Evolutionary conservation across 352 stramenopile genomes (phyloP).

Genomic region (Thalassiosira hispida): DNA sequence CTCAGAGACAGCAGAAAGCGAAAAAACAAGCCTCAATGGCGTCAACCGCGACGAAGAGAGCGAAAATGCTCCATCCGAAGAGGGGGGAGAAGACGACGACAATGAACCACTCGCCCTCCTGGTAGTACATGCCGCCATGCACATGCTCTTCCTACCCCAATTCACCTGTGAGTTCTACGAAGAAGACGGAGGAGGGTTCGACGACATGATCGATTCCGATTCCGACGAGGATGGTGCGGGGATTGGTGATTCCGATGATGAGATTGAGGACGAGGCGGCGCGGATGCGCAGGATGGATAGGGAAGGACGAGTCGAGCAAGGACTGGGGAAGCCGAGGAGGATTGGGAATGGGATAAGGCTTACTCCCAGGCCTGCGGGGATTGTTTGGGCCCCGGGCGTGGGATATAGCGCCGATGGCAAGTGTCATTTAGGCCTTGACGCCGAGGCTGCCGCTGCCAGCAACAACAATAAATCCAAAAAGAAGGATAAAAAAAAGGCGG

Average conservation of each 20-base stretch:
- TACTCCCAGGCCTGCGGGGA: conserved; percentile 57
- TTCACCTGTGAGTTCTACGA: conserved; percentile 87
- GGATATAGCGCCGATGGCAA: conserved; percentile 56
- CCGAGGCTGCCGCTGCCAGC: not conserved
- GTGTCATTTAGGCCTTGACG: conserved; percentile 18
- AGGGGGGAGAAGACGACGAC: conserved; percentile 49
- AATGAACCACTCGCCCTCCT: conserved; percentile 83
- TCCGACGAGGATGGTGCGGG: conserved; percentile 11
- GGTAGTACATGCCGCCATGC: conserved; percentile 85
- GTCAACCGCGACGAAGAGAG: not conserved
- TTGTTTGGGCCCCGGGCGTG: conserved; percentile 73
- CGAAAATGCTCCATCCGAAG: conserved; percentile 22
- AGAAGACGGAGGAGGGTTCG: conserved; percentile 46
- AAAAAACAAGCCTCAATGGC: not conserved
- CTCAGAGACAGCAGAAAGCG: no score
- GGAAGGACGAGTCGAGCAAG: conserved; percentile 62
- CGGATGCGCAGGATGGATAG: conserved; percentile 54
- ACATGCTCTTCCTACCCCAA: conserved; percentile 86
- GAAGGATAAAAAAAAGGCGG: not conserved
- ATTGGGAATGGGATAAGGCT: conserved; percentile 62
- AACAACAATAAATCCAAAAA: not conserved
- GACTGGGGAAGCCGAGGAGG: conserved; percentile 51
- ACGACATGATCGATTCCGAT: conserved; percentile 25
- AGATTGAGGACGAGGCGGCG: conserved; percentile 20
- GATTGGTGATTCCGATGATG: conserved; percentile 4